Conservation (phyloP, 441 rosid species). For the Croton laevigatus region DNA sequence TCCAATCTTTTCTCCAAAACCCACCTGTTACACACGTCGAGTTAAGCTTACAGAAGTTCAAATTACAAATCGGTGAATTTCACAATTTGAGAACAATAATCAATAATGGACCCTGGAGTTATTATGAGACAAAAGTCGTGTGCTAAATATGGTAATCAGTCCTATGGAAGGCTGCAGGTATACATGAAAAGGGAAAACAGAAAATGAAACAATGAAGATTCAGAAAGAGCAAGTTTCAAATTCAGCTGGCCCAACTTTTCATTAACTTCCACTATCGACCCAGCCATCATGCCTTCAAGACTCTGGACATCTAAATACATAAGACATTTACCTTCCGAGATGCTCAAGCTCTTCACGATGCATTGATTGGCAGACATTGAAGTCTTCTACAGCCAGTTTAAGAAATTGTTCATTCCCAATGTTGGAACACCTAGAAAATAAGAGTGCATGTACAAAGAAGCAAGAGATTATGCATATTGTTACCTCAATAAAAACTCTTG, state of each 20-base stretch:
- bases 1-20: constrained; percentile 56
- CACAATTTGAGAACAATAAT: not conserved
- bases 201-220: not conserved
- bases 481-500: not conserved
- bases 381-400: constrained; percentile 68
- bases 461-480: not conserved
- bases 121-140: not conserved
- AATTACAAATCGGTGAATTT: not conserved
- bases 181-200: not conserved
- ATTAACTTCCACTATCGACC: constrained; percentile 8
- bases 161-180: not conserved
- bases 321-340: constrained; percentile 53
- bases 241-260: not conserved
- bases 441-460: constrained; percentile 10
- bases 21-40: constrained; percentile 52
- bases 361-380: constrained; percentile 61
- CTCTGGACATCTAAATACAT: not conserved
- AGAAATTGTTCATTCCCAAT: constrained; percentile 43
- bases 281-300: constrained; percentile 1
- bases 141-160: not conserved
- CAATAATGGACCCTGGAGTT: not conserved
- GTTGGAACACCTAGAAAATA: constrained; percentile 39
- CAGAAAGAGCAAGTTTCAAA: not conserved
- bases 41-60: not conserved
- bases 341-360: constrained; percentile 57